Conservation (phyloP, 306 rosid species). For the Leucaena leucocephala region DNA sequence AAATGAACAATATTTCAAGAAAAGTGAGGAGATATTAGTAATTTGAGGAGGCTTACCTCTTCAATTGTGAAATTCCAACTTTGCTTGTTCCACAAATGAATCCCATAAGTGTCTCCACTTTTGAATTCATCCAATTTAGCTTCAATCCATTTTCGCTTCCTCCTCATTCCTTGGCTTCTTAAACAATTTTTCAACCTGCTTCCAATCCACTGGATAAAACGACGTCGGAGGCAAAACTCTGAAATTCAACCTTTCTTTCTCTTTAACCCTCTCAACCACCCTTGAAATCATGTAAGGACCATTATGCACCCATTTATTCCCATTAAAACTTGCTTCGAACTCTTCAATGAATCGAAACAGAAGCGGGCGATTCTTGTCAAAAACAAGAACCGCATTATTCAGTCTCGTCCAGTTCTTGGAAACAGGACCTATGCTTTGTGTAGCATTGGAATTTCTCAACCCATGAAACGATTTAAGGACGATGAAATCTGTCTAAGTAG, state of each 20-base stretch:
- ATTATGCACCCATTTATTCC: slow-evolving; percentile 85
- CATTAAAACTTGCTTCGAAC: slow-evolving; percentile 70
- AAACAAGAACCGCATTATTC: slow-evolving; percentile 77
- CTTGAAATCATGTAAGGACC: slow-evolving; percentile 88
- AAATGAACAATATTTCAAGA: too few species aligned
- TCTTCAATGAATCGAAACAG: slow-evolving; percentile 63
- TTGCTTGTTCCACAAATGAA: slow-evolving; percentile 77
- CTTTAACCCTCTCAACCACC: slow-evolving; percentile 51
- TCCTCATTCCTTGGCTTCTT: slow-evolving; percentile 43
- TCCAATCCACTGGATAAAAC: slow-evolving; percentile 72
- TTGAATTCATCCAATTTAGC: slow-evolving; percentile 52
- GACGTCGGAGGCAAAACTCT: slow-evolving; percentile 58
- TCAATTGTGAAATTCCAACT: slow-evolving; percentile 55
- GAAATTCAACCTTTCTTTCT: slow-evolving; percentile 38
- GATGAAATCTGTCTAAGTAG: slow-evolving; percentile 73
- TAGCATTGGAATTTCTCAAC: slow-evolving; percentile 72
- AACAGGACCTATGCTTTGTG: slow-evolving; percentile 58
- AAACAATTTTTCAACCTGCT: slow-evolving; percentile 50
- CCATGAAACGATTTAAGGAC: slow-evolving; percentile 51
- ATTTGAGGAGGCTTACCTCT: slow-evolving; percentile 66
- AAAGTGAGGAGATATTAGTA: slow-evolving; percentile 19
- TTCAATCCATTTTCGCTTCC: slow-evolving; percentile 40
- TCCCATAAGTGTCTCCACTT: slow-evolving; percentile 52
- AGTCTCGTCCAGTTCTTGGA: slow-evolving; percentile 69
- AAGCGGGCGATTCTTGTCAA: slow-evolving; percentile 81